Base-by-base conservation (phyloP, 1,139 yeast species). In the Diutina ranongensis region DNA sequence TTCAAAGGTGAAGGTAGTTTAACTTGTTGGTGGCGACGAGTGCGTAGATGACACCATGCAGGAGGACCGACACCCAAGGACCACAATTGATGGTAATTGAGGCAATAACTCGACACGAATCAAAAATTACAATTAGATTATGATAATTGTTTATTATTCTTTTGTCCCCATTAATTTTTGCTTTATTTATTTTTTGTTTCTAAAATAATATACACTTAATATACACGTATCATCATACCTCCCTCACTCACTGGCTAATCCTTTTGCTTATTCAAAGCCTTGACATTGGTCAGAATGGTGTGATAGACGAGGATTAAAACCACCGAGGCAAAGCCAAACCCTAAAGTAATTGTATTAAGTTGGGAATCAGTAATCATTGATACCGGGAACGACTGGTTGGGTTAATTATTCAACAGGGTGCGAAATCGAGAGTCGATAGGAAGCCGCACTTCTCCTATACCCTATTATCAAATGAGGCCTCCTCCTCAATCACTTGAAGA, bases 331-430 rank as follows among this genome's bases (percentile, higher is more conserved):
- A 86, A 62, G 5, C 96, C 97, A 55, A 84, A 81, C n/a, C 78
- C 64, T 46, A 85, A 72, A 46, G 87, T 94, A 46, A 86, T 68
- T 45, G 76, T 67, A 60, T 87, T 80, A 60, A 88, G 74, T 63
- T 87, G 92, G 49, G 70, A 68, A 69, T 87, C 96, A 20, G 84
- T 71, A 57, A 88, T 88, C 96, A 87, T 88, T 42, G n/a, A n/a
- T n/a, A n/a, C n/a, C n/a, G n/a, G n/a, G n/a, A 33, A 33, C 10
- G 32, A n/a, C 13, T 28, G 10, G 32, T 12, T n/a, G 32, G n/a
- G 32, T 28, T 28, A 3, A 28, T 16, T 13, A 31, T 4, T 31
- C 34, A 9, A 31, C 34, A 31, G 18, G 35, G 35, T 33, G 15
- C 32, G 32, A 28, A n/a, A n/a, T n/a, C n/a, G n/a, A n/a, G n/a